phyloP scores from a whole-genome alignment of 2,329 filamentous ascomycete species.

The Alternaria tenuissima region DNA sequence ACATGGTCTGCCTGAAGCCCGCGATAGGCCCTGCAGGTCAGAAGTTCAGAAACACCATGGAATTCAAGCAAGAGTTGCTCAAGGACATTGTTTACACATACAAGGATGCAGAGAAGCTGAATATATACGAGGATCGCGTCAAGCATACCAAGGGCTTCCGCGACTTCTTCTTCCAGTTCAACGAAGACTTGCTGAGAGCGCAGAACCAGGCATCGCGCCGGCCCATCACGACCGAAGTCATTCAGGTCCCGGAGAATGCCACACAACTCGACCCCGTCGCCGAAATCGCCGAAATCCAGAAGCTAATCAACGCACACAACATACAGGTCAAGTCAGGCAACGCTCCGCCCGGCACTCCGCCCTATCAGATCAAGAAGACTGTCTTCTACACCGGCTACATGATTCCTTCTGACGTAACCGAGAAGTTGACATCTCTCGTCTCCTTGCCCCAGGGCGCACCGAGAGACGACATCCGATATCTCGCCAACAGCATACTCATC shows the following conservation, averaged over 20 bases:
- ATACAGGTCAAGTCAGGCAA: conserved; percentile 59
- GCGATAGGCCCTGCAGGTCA: conserved; percentile 80
- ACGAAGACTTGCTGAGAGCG: conserved; percentile 63
- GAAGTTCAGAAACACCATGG: conserved; percentile 81
- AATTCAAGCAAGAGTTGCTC: conserved; percentile 90
- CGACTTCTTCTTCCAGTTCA: conserved; percentile 82
- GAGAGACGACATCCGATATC: conserved; percentile 76
- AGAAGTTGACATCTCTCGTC: conserved; percentile 75
- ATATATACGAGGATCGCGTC: conserved; percentile 69
- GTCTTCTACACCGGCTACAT: conserved; percentile 95
- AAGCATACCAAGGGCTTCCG: conserved; percentile 81
- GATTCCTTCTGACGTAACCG: conserved; percentile 74
- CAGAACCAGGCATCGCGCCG: conserved; percentile 61
- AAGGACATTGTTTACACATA: conserved; percentile 86
- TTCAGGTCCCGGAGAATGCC: conserved; percentile 82
- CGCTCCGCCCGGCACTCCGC: conserved; percentile 56
- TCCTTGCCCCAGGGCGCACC: conserved; percentile 68
- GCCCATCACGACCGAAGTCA: conserved; percentile 78
- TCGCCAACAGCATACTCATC: conserved; percentile 92
- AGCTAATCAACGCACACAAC: conserved; percentile 90
- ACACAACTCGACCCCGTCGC: conserved; percentile 77
- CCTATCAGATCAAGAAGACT: conserved; percentile 79
- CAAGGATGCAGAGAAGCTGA: conserved; percentile 79
- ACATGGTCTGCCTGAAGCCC: conserved; percentile 89
- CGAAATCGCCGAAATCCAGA: conserved; percentile 85